A percentile compares a stretch with the other conserved stretches of the same genome.
Evolutionary conservation across 768 basidiomycete genomes (phyloP).

Genomic region (Glaciozyma martinii): DNA sequence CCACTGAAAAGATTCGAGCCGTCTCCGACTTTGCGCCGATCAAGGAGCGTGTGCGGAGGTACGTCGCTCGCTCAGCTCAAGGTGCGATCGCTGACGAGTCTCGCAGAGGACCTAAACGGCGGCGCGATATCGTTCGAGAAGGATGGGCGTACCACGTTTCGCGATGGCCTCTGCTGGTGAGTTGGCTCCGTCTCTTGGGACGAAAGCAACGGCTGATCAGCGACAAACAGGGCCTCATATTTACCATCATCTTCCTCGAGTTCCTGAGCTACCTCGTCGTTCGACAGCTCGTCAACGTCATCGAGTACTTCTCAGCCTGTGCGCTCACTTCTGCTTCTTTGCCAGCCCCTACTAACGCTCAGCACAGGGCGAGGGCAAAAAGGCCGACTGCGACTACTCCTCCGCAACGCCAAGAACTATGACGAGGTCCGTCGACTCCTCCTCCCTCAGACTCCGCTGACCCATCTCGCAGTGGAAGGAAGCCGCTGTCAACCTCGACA

Average conservation of each 20-base stretch:
- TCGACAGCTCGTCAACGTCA: constrained; percentile 83
- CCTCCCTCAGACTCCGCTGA: neutral
- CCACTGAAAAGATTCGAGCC: constrained; percentile 49
- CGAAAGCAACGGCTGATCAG: neutral
- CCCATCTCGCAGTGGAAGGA: constrained; percentile 55
- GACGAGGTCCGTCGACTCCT: constrained; percentile 46
- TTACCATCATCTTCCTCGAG: constrained; percentile 69
- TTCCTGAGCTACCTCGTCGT: constrained; percentile 71
- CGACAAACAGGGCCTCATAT: constrained; percentile 60
- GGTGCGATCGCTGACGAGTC: neutral
- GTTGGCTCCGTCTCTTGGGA: neutral
- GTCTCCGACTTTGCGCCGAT: constrained; percentile 84
- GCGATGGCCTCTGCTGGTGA: constrained; percentile 34
- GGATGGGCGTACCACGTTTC: constrained; percentile 35
- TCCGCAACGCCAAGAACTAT: constrained; percentile 67
- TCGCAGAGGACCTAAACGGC: constrained; percentile 1
- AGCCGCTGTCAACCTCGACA: constrained; percentile 67
- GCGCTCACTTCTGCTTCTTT: constrained; percentile 28
- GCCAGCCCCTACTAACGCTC: neutral
- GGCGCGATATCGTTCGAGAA: constrained; percentile 34
- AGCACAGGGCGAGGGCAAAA: constrained; percentile 71
- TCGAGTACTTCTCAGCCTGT: constrained; percentile 91
- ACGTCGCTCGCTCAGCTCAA: neutral
- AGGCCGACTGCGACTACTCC: constrained; percentile 61
- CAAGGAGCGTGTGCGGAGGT: constrained; percentile 42